These are phyloP conservation scores for Fusarium euwallaceae DNA, from an alignment of 2,329 filamentous ascomycete genomes.

Conservation along the genomic window DNA sequence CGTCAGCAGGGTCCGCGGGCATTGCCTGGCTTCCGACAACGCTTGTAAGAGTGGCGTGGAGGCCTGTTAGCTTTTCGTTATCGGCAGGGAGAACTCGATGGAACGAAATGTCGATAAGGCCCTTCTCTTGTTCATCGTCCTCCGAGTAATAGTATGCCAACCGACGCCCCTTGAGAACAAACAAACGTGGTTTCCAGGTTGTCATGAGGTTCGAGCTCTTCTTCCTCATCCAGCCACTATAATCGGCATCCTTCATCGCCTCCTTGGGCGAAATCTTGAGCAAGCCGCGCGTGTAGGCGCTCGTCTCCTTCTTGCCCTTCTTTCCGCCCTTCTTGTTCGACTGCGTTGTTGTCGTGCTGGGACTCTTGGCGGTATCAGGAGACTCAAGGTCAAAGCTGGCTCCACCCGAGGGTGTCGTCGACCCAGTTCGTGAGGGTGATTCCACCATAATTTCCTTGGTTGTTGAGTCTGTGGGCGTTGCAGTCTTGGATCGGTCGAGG, in stretches of 20 bases:
- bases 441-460: constrained; percentile 53
- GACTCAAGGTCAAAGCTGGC: constrained; percentile 85
- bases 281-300: constrained; percentile 90
- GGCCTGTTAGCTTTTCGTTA: constrained; percentile 87
- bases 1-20: constrained; percentile 65
- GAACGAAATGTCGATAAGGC: constrained; percentile 96
- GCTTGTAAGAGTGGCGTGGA: constrained; percentile 92
- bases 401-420: constrained; percentile 74
- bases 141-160: constrained; percentile 98
- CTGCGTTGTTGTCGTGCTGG: constrained; percentile 62
- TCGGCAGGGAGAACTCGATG: constrained; percentile 96
- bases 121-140: constrained; percentile 91
- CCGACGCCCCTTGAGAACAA: constrained; percentile 90
- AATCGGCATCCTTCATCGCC: constrained; percentile 88
- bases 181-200: constrained; percentile 97
- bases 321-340: constrained; percentile 66
- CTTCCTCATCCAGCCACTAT: constrained; percentile 99
- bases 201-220: constrained; percentile 96
- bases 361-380: constrained; percentile 72
- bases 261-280: constrained; percentile 85
- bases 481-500: constrained; percentile 66
- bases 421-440: constrained; percentile 77
- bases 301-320: constrained; percentile 94
- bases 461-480: constrained; percentile 63
- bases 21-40: constrained; percentile 67